A percentile compares a stretch with the other conserved stretches of the same genome.
phyloP scores from a whole-genome alignment of 148 eudicot genomes.

The Diospyros lotus region DNA sequence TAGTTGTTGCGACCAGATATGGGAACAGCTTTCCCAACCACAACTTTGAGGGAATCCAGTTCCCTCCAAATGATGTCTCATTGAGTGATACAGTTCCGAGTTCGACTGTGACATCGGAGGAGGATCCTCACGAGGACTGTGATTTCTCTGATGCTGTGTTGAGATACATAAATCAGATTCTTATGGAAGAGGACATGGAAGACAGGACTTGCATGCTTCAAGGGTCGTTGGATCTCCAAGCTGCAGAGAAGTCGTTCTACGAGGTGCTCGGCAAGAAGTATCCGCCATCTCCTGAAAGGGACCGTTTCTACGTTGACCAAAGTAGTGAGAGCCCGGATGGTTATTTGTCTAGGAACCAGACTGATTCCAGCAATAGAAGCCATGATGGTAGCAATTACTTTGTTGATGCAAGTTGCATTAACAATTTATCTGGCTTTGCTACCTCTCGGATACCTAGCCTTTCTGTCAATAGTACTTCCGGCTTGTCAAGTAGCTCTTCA shows the following conservation, averaged over 20 bases:
- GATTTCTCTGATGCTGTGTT: constrained; percentile 67
- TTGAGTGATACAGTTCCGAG: background rate
- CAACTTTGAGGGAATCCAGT: constrained; percentile 12
- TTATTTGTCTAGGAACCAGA: constrained; percentile 8
- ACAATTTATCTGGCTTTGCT: constrained; percentile 15
- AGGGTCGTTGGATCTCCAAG: constrained; percentile 59
- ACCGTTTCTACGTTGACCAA: constrained; percentile 15
- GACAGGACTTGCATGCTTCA: constrained; percentile 61
- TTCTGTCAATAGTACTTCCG: constrained; percentile 7
- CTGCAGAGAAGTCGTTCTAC: constrained; percentile 54
- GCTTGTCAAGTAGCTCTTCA: constrained; percentile 20
- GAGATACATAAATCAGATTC: constrained; percentile 56
- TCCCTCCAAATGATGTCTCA: background rate
- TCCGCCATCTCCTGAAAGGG: constrained; percentile 32
- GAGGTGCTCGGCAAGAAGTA: constrained; percentile 48
- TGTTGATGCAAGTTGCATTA: constrained; percentile 26
- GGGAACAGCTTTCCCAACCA: constrained; percentile 4
- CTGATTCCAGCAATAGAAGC: constrained; percentile 8
- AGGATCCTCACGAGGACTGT: constrained; percentile 41
- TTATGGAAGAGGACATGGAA: constrained; percentile 74
- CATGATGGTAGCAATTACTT: constrained; percentile 19
- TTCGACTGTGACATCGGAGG: constrained; percentile 14
- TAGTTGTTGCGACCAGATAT: constrained; percentile 9
- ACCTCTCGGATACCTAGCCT: constrained; percentile 1
- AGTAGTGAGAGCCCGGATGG: constrained; percentile 15